Evolutionary conservation across 2,329 filamentous ascomycete genomes (phyloP), one percentile per base, ranked within the genome.

Genomic region (Calonectria pseudoturangicola): DNA sequence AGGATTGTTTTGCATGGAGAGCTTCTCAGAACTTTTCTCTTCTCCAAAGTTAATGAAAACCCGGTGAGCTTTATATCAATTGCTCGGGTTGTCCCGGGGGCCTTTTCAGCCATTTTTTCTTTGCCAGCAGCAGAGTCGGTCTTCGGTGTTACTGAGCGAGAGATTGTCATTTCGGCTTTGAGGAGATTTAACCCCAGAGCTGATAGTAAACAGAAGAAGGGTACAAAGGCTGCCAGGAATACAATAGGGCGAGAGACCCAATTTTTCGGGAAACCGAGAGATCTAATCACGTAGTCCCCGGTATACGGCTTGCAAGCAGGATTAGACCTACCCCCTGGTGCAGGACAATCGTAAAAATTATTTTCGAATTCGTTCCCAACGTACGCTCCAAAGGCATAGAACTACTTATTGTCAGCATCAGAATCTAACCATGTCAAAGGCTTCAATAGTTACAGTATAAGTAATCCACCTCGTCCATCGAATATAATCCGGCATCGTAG

Each of bases 331-430:
- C 92, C 90, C 2, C 90, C 89, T 9, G 88, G 85, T 9, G 87
- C 85, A 0, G 93, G 93, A 74, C 93, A 95, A 78, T 92, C 91
- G 75, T 95, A 95, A 76, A 95, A 93, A 54, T 88, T 89, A n/a
- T 89, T 90, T 27, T 89, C 84, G 71, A 95, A 95, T 79, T 95
- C 93, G 75, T 95, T 95, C 4, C 89, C 90, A 68, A 87, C 90
- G 5, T 94, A 87, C 3, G 93, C 92, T 0, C 92, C 91, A 79
- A 95, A 94, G 0, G 88, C 89, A 78, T 95, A 95, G 79, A 90
- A 93, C 88, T 90, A 54, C 12, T 28, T n/a, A 16, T n/a, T 2
- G 33, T 70, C 18, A 71, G 43, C 45, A 21, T 39, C 18, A 4
- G 4, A 51, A 2, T 7, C 33, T 4, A 6, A 21, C n/a, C 36